phyloP scores from a whole-genome alignment of 495 filamentous ascomycete genomes.

The Amniculicola lignicola region DNA sequence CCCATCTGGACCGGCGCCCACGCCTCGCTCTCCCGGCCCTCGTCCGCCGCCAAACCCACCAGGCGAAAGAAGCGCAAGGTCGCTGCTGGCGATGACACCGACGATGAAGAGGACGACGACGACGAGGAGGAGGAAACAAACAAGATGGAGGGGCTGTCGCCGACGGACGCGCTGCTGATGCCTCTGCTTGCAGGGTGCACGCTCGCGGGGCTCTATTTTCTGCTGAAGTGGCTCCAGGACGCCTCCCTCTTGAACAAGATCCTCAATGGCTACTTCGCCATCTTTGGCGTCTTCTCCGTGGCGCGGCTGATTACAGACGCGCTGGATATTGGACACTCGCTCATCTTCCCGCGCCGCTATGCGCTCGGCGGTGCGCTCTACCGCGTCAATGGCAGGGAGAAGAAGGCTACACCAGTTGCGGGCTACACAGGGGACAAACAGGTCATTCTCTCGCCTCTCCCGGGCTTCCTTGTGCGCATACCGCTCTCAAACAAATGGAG shows the following conservation, averaged over 20 bases:
- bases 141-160: conserved; percentile 70
- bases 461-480: conserved; percentile 47
- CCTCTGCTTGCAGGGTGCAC: conserved; percentile 74
- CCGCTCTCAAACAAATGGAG: conserved; percentile 41
- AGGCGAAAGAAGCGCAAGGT: conserved; percentile 35
- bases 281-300: conserved; percentile 72
- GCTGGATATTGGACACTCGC: conserved; percentile 59
- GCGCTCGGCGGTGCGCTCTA: conserved; percentile 47
- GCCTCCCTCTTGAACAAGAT: conserved; percentile 78
- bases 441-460: conserved; percentile 48
- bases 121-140: conserved; percentile 55
- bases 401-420: conserved; percentile 26
- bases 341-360: conserved; percentile 69
- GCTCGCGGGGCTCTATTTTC: conserved; percentile 75
- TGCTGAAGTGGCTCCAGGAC: conserved; percentile 86
- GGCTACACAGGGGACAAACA: conserved; percentile 17
- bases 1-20: conserved; percentile 72
- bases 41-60: conserved; percentile 65
- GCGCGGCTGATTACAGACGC: conserved; percentile 65
- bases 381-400: conserved; percentile 34
- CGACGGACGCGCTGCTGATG: conserved; percentile 81
- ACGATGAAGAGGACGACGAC: conserved; percentile 58
- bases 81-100: conserved; percentile 29
- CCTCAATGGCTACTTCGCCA: conserved; percentile 78
- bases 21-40: conserved; percentile 68